Evolutionary conservation across 208 protist genomes (phyloP).

Genomic region (Trypanosoma congolense): DNA sequence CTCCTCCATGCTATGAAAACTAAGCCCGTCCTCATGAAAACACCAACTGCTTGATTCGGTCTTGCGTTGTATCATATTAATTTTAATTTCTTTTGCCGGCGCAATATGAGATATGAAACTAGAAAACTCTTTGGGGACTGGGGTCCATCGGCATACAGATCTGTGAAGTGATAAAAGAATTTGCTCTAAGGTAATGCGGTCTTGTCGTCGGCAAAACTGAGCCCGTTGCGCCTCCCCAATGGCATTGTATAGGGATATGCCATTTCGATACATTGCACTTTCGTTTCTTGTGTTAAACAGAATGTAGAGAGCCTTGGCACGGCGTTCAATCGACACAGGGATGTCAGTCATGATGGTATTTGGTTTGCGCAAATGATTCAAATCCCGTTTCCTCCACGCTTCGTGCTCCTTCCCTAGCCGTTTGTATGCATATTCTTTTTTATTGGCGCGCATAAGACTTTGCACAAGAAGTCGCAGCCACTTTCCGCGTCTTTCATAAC

Average conservation of each 20-base stretch:
- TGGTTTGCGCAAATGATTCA: background rate
- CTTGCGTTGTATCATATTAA: constrained; percentile 27
- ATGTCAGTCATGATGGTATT: constrained; percentile 18
- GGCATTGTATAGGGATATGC: constrained; percentile 46
- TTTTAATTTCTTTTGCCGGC: constrained; percentile 12
- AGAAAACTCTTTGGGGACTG: constrained; percentile 28
- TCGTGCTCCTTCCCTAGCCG: constrained; percentile 44
- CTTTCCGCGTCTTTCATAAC: constrained; percentile 51
- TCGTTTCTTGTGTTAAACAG: constrained; percentile 32
- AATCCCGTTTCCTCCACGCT: constrained; percentile 23
- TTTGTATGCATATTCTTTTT: constrained; percentile 37
- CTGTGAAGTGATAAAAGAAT: constrained; percentile 34
- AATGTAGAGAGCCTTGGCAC: constrained; percentile 50
- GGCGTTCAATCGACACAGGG: constrained; percentile 46
- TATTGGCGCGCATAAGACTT: constrained; percentile 44
- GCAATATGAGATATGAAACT: constrained; percentile 21
- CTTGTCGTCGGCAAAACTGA: constrained; percentile 51
- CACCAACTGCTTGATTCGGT: constrained; percentile 40
- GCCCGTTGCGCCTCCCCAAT: constrained; percentile 47
- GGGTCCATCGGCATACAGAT: constrained; percentile 51
- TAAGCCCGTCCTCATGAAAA: constrained; percentile 13
- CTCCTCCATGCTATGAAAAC: constrained; percentile 35
- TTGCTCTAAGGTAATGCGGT: constrained; percentile 59
- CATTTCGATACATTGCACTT: background rate
- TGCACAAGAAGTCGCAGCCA: constrained; percentile 61